These are phyloP conservation scores for Sordariomycetes sp. DNA, from an alignment of 2,329 filamentous ascomycete genomes.

Conservation along the genomic window DNA sequence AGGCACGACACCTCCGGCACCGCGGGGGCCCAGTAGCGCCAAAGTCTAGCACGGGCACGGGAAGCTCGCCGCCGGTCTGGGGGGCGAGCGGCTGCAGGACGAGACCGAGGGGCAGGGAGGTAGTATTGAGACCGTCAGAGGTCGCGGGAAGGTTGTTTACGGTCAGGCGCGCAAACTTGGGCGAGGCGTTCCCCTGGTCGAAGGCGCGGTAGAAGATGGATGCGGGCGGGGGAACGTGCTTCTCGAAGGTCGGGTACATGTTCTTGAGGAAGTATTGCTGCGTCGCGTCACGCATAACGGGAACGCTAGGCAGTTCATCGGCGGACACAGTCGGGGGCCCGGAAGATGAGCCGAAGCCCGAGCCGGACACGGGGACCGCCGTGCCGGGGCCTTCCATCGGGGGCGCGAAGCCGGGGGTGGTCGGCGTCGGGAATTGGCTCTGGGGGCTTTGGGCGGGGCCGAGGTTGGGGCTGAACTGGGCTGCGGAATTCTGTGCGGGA, in stretches of 20 bases:
- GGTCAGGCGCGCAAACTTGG: constrained; percentile 84
- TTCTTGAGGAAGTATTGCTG: constrained; percentile 79
- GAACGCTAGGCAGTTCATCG: constrained; percentile 88
- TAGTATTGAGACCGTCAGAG: constrained; percentile 67
- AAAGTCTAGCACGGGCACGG: constrained; percentile 90
- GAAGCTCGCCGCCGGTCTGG: constrained; percentile 71
- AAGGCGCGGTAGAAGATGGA: constrained; percentile 84
- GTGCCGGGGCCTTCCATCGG: constrained; percentile 9
- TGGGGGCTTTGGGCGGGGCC: neutral
- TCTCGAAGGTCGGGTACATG: constrained; percentile 91
- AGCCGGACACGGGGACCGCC: constrained; percentile 12
- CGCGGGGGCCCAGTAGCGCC: constrained; percentile 82
- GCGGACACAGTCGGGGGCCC: constrained; percentile 58
- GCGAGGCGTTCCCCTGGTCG: constrained; percentile 93
- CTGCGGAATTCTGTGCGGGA: constrained; percentile 9
- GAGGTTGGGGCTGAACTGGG: constrained; percentile 14
- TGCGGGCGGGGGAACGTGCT: constrained; percentile 81
- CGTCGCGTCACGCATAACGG: constrained; percentile 68
- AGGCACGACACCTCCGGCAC: constrained; percentile 85
- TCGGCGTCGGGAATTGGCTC: constrained; percentile 51
- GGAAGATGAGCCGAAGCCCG: constrained; percentile 16
- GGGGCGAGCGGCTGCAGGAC: constrained; percentile 80
- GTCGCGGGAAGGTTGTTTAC: constrained; percentile 87
- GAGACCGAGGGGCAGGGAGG: constrained; percentile 76
- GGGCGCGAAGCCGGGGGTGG: constrained; percentile 29